Percentiles rank a stretch among this genome's conserved stretches.
phyloP scores from a whole-genome alignment of 139 green algal species.

The Chlorella sp. region DNA sequence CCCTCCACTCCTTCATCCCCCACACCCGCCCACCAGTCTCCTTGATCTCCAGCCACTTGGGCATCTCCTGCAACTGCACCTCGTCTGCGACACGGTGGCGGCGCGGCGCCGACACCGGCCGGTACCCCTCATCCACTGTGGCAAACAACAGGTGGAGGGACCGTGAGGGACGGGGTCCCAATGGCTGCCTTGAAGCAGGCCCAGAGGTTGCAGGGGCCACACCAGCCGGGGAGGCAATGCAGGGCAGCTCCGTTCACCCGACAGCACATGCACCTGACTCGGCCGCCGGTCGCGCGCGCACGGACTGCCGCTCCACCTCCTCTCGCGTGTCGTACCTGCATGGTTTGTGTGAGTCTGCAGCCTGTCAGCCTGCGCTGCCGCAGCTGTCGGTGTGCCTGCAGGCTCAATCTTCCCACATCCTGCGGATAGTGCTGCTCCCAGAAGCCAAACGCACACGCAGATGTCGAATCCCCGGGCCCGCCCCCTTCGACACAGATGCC shows the following conservation, averaged over 20 bases:
- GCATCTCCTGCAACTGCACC: constrained; percentile 24
- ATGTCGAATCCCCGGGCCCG: too few relatives aligned
- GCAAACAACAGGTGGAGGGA: constrained; percentile 9
- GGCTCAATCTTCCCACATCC: too few relatives aligned
- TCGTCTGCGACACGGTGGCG: constrained; percentile 74
- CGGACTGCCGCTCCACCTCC: constrained; percentile 57
- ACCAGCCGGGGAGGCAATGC: background rate
- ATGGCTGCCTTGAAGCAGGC: background rate
- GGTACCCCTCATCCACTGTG: too few relatives aligned
- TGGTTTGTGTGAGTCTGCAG: too few relatives aligned
- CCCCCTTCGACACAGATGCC: too few relatives aligned
- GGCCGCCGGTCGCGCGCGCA: constrained; percentile 51
- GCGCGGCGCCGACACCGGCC: constrained; percentile 78
- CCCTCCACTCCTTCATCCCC: too few relatives aligned
- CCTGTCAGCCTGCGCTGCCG: too few relatives aligned
- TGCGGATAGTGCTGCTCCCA: too few relatives aligned
- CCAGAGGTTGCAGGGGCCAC: background rate
- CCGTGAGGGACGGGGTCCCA: background rate
- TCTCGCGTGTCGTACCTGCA: constrained; percentile 70
- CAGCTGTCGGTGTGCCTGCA: too few relatives aligned
- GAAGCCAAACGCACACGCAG: too few relatives aligned
- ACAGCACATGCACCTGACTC: constrained; percentile 33
- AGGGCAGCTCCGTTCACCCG: background rate
- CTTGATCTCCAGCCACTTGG: constrained; percentile 82
- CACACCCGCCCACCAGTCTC: too few relatives aligned